A percentile compares a stretch with the other conserved stretches of the same genome.
phyloP scores from a whole-genome alignment of 2,329 filamentous ascomycete genomes.

The Ceratocystis papillata region DNA sequence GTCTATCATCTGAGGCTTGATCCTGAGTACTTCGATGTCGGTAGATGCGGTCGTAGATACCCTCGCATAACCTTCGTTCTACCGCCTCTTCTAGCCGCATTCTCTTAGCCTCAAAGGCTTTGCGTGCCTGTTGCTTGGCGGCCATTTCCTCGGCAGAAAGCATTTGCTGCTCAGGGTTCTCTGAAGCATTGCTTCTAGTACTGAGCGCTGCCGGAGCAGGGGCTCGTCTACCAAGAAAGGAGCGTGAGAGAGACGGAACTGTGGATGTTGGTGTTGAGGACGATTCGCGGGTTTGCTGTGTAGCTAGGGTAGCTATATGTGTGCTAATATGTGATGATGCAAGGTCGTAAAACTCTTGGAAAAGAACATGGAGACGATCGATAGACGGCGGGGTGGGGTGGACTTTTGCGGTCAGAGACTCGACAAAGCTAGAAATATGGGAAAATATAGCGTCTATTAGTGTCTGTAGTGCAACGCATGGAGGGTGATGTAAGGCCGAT shows the following conservation, averaged over 20 bases:
- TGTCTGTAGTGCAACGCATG: conserved; percentile 19
- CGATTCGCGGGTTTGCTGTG: conserved; percentile 58
- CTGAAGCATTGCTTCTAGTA: conserved; percentile 23
- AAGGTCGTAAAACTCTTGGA: conserved; percentile 84
- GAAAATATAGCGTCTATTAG: conserved; percentile 24
- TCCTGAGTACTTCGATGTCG: conserved; percentile 85
- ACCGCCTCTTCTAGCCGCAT: conserved; percentile 77
- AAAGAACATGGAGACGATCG: conserved; percentile 70
- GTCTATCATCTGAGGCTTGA: conserved; percentile 85
- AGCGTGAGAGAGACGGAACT: conserved; percentile 41
- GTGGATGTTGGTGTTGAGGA: conserved; percentile 35
- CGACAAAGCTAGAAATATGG: conserved; percentile 62
- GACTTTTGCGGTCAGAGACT: conserved; percentile 76
- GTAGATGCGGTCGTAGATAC: conserved; percentile 80
- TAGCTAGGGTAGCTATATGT: conserved; percentile 71
- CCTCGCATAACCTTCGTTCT: conserved; percentile 73
- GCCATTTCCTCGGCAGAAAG: conserved; percentile 77
- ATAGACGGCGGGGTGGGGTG: conserved; percentile 74
- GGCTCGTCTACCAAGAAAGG: conserved; percentile 38
- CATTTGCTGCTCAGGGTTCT: conserved; percentile 61
- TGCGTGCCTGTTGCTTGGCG: conserved; percentile 66
- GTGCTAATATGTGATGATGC: conserved; percentile 75
- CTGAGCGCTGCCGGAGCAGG: neutral
- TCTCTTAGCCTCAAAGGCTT: conserved; percentile 66
- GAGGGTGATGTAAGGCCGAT: too few species aligned